A percentile compares a stretch with the other conserved stretches of the same genome.
Evolutionary conservation across 495 filamentous ascomycete species (phyloP).

Genomic region (Hypoxylon perforatum): DNA sequence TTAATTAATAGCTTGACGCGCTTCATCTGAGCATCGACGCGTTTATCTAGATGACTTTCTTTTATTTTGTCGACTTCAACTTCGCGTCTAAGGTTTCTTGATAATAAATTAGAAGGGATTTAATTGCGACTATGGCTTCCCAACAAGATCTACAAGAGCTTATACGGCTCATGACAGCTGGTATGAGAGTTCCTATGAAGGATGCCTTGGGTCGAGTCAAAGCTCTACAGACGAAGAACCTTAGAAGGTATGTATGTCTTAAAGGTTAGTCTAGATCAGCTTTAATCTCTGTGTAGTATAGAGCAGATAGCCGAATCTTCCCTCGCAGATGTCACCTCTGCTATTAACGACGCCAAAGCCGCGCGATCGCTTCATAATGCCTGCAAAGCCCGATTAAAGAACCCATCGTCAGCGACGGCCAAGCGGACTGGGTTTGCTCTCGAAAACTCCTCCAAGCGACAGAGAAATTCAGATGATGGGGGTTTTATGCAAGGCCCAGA

Average conservation of each 20-base stretch:
- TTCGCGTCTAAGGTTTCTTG: neutral
- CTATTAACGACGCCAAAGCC: slow-evolving; percentile 75
- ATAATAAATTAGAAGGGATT: neutral
- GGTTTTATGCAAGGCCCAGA: slow-evolving; percentile 48
- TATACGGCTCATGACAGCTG: slow-evolving; percentile 80
- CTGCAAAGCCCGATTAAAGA: slow-evolving; percentile 71
- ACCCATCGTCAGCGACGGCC: slow-evolving; percentile 39
- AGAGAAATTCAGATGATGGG: slow-evolving; percentile 47
- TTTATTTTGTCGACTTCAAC: neutral
- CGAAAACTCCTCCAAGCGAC: slow-evolving; percentile 53
- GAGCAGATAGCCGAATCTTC: slow-evolving; percentile 70
- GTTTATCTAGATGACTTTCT: slow-evolving; percentile 1
- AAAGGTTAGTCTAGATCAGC: slow-evolving; percentile 17
- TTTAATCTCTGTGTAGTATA: slow-evolving; percentile 56
- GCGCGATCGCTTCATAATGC: slow-evolving; percentile 74
- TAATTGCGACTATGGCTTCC: slow-evolving; percentile 54
- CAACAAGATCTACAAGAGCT: slow-evolving; percentile 73
- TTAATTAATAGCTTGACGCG: slow-evolving; percentile 28
- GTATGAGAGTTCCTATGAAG: slow-evolving; percentile 75
- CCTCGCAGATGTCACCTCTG: slow-evolving; percentile 63
- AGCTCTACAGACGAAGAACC: slow-evolving; percentile 69
- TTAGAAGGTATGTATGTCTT: slow-evolving; percentile 66
- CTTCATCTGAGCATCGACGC: slow-evolving; percentile 18
- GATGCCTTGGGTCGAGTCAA: slow-evolving; percentile 75
- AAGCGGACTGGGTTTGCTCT: slow-evolving; percentile 52